Evolutionary conservation across 371 early-diverging fungal species (phyloP).

Genomic region (Mucor saturninus): DNA sequence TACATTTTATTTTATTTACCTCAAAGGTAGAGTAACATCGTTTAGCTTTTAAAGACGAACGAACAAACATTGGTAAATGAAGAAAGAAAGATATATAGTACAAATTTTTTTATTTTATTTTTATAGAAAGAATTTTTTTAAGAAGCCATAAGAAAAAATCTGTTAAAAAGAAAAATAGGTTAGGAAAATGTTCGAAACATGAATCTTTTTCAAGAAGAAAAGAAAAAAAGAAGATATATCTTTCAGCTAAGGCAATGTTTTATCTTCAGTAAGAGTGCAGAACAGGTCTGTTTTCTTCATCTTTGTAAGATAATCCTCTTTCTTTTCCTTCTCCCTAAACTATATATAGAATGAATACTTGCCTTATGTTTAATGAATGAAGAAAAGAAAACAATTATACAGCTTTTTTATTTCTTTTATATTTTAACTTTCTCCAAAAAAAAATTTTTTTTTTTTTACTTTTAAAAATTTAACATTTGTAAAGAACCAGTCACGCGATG

Average conservation of each 20-base stretch:
- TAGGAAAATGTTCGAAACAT: slow-evolving; percentile 1
- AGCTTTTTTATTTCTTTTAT: no score
- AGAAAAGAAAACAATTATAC: no score
- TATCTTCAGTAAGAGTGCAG: slow-evolving; percentile 40
- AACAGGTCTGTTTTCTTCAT: slow-evolving; percentile 40
- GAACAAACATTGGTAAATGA: slow-evolving; percentile 4
- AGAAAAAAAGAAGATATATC: slow-evolving; percentile 1
- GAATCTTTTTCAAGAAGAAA: neutral
- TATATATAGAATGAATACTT: slow-evolving; percentile 10
- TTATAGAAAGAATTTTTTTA: slow-evolving; percentile 7
- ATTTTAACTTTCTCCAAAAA: no score
- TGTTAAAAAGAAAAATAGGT: slow-evolving; percentile 9
- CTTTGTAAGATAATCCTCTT: slow-evolving; percentile 15
- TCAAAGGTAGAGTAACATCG: slow-evolving; percentile 27
- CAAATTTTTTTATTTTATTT: slow-evolving; percentile 6
- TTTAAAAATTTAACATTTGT: no score
- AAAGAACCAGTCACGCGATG: no score
- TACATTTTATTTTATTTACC: slow-evolving; percentile 7
- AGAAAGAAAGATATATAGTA: neutral
- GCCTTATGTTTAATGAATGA: slow-evolving; percentile 9
- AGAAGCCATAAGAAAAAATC: slow-evolving; percentile 8
- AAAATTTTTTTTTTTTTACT: no score
- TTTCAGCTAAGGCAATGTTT: slow-evolving; percentile 30
- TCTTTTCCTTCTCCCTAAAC: neutral
- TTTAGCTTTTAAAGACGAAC: neutral